Conservation (phyloP, 768 basidiomycete genomes). For the Hericium alpestre region DNA sequence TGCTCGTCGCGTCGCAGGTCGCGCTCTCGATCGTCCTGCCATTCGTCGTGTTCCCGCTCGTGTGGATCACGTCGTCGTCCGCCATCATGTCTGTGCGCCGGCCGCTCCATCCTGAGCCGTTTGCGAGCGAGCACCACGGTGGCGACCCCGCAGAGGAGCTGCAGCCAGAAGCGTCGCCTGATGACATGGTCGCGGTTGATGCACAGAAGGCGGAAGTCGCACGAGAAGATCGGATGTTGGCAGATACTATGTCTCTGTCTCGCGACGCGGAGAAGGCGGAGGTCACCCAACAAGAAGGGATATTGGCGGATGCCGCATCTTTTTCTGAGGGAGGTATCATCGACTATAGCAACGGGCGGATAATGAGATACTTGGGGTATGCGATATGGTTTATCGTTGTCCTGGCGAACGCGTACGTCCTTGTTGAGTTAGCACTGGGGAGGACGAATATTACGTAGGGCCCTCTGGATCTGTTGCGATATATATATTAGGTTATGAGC, state of each 20-base stretch:
- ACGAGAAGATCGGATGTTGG: neutral
- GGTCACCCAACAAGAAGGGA: neutral
- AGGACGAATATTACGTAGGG: neutral
- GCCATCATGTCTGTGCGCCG: neutral
- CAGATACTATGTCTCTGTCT: neutral
- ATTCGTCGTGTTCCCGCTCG: slow-evolving; percentile 1
- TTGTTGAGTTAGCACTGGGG: neutral
- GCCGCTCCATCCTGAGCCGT: neutral
- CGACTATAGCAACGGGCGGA: neutral
- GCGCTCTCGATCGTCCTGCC: slow-evolving; percentile 21
- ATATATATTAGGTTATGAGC: too few species aligned
- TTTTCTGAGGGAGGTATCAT: neutral
- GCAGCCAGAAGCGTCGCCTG: too few species aligned
- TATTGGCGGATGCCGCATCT: neutral
- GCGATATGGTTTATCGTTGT: neutral
- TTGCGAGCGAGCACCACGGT: neutral
- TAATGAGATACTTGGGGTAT: neutral
- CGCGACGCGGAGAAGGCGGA: neutral
- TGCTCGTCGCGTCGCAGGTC: slow-evolving; percentile 42
- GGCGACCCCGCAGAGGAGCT: neutral
- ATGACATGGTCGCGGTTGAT: neutral
- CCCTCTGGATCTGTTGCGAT: too few species aligned
- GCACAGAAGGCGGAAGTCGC: neutral
- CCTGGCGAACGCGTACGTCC: neutral
- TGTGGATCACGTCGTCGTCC: neutral